A percentile compares a stretch with the other conserved stretches of the same genome.
phyloP scores from a whole-genome alignment of 1,139 yeast species.

The Taiozyma sp. region DNA sequence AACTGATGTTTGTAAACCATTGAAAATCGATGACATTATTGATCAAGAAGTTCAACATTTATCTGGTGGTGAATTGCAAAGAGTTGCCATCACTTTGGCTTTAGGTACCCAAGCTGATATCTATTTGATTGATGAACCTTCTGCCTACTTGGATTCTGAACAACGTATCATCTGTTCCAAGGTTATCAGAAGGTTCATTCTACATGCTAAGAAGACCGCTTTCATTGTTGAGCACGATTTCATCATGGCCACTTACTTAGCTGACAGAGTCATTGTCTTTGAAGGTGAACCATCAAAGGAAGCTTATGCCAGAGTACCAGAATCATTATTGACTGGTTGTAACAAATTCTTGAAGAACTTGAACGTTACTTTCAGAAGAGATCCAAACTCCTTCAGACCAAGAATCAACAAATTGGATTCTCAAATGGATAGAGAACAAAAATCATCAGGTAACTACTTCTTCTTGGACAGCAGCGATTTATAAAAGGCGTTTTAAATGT shows the following conservation, averaged over 20 bases:
- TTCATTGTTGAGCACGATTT: conserved; percentile 99
- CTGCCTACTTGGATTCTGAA: conserved; percentile 97
- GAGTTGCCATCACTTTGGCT: conserved; percentile 95
- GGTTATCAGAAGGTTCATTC: conserved; percentile 93
- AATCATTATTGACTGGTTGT: conserved; percentile 93
- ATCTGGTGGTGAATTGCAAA: conserved; percentile 99
- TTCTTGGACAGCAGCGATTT: conserved; percentile 69
- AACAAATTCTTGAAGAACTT: conserved; percentile 93
- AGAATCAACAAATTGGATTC: conserved; percentile 96
- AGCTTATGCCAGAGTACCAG: conserved; percentile 82
- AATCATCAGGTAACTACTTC: conserved; percentile 85
- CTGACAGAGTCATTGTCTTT: conserved; percentile 96
- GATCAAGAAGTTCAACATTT: conserved; percentile 97
- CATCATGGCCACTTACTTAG: conserved; percentile 98
- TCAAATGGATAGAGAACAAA: conserved; percentile 98
- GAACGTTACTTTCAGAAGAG: conserved; percentile 98
- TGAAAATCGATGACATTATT: conserved; percentile 86
- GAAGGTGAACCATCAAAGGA: conserved; percentile 89
- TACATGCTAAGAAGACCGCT: conserved; percentile 96
- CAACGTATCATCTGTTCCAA: conserved; percentile 99
- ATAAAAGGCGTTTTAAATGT: conserved; percentile 23
- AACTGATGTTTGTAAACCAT: conserved; percentile 95
- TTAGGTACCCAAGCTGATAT: conserved; percentile 95
- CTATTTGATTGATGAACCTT: conserved; percentile 95
- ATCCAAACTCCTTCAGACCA: conserved; percentile 96